phyloP scores from a whole-genome alignment of 164 flowering plant species.

The Akebia trifoliata region DNA sequence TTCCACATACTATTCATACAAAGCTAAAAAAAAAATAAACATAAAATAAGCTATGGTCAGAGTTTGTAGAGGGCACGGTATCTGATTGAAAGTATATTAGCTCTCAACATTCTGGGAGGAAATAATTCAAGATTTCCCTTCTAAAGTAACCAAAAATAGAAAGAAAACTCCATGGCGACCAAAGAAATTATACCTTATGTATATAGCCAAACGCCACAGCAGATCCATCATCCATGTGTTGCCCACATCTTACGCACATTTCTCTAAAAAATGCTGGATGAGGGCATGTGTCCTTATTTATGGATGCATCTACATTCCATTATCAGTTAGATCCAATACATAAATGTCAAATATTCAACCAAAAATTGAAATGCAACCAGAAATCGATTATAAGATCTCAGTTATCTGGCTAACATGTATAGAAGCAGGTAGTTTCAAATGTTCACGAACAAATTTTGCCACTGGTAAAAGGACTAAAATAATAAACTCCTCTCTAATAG shows the following conservation, averaged over 20 bases:
- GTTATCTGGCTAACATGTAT: no score
- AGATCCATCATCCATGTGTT: slow-evolving; percentile 42
- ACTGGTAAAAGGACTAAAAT: no score
- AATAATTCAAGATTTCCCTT: no score
- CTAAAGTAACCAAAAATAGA: neutral
- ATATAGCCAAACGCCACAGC: slow-evolving; percentile 72
- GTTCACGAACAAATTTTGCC: no score
- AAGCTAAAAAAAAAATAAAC: neutral
- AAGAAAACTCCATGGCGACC: neutral
- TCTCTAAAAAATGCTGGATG: slow-evolving; percentile 61
- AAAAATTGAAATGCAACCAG: neutral
- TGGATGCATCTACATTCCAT: slow-evolving; percentile 30
- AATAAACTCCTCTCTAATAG: no score
- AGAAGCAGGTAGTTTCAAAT: no score
- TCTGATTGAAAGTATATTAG: neutral
- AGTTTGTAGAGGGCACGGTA: neutral
- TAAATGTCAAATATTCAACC: neutral
- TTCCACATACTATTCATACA: neutral
- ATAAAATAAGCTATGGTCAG: neutral
- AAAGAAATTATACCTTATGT: slow-evolving; percentile 47
- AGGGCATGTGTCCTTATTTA: slow-evolving; percentile 27
- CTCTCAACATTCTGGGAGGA: no score
- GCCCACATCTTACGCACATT: slow-evolving; percentile 68
- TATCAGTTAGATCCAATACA: neutral
- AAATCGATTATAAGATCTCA: neutral